Evolutionary conservation across 2,329 filamentous ascomycete species (phyloP).

Genomic region (Botryotinia calthae): DNA sequence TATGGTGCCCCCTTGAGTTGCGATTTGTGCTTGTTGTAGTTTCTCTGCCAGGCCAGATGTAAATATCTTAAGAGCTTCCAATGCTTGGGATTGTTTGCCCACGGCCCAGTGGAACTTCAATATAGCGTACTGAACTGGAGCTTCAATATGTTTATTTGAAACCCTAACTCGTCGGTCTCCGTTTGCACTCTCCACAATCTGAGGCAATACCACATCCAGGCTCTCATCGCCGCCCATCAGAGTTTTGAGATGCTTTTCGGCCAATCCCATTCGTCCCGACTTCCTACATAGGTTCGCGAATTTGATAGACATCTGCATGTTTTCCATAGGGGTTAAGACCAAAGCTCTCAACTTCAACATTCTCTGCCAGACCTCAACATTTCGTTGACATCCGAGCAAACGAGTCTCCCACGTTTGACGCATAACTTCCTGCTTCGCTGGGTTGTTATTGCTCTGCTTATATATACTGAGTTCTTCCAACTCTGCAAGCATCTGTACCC

Average conservation of each 20-base stretch:
- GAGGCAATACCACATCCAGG: slow-evolving; percentile 59
- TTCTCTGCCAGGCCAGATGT: slow-evolving; percentile 55
- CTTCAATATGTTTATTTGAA: slow-evolving; percentile 39
- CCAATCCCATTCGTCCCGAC: slow-evolving; percentile 87
- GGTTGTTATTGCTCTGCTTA: slow-evolving; percentile 80
- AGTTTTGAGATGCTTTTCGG: slow-evolving; percentile 90
- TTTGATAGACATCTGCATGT: slow-evolving; percentile 99
- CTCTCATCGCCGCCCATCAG: slow-evolving; percentile 72
- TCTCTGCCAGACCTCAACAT: slow-evolving; percentile 96
- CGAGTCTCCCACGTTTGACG: slow-evolving; percentile 93
- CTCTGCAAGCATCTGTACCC: slow-evolving; percentile 98
- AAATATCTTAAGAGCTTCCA: slow-evolving; percentile 58
- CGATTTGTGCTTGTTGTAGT: slow-evolving; percentile 34
- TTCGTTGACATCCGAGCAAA: slow-evolving; percentile 90
- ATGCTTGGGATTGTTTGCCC: slow-evolving; percentile 63
- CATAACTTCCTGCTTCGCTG: slow-evolving; percentile 86
- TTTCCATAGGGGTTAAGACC: slow-evolving; percentile 87
- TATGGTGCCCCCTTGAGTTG: slow-evolving; percentile 33
- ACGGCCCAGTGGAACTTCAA: slow-evolving; percentile 96
- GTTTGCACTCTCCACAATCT: slow-evolving; percentile 33
- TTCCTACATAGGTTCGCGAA: slow-evolving; percentile 98
- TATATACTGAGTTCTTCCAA: slow-evolving; percentile 97
- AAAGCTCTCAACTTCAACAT: slow-evolving; percentile 94
- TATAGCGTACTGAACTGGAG: slow-evolving; percentile 91
- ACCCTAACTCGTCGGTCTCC: slow-evolving; percentile 27